Evolutionary conservation across 257 asterid genomes (phyloP).

Genomic region (Paulownia fortunei): DNA sequence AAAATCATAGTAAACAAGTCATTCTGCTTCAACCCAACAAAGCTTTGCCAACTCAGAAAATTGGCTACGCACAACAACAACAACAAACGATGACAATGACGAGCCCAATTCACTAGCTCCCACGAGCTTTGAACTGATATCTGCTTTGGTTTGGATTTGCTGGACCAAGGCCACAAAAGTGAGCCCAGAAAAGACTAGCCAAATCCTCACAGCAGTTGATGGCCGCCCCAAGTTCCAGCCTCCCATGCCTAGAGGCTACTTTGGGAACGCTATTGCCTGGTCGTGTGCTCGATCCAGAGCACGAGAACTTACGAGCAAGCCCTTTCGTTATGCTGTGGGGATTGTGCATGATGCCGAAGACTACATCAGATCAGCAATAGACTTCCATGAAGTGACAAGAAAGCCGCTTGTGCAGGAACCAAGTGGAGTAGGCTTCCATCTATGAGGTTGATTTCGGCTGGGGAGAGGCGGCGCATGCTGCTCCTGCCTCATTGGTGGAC

Average conservation of each 20-base stretch:
- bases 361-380: too few relatives aligned
- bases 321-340: not conserved
- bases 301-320: not conserved
- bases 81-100: not conserved
- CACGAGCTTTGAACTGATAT: not conserved
- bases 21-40: not conserved
- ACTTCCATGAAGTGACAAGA: conserved; percentile 9
- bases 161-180: conserved; percentile 15
- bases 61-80: not conserved
- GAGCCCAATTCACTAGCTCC: not conserved
- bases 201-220: not conserved
- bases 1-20: not conserved
- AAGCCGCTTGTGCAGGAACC: not conserved
- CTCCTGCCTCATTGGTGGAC: not conserved
- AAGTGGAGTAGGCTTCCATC: conserved; percentile 23
- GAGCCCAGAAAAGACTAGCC: not conserved
- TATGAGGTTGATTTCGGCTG: conserved; percentile 14
- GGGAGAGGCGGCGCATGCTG: not conserved
- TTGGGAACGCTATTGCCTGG: not conserved
- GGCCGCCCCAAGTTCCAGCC: not conserved
- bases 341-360: not conserved
- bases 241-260: not conserved
- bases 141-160: not conserved
- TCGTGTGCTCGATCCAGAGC: not conserved
- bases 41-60: not conserved